phyloP scores from a whole-genome alignment of 495 filamentous ascomycete genomes.

The Aspergillus sparsus region DNA sequence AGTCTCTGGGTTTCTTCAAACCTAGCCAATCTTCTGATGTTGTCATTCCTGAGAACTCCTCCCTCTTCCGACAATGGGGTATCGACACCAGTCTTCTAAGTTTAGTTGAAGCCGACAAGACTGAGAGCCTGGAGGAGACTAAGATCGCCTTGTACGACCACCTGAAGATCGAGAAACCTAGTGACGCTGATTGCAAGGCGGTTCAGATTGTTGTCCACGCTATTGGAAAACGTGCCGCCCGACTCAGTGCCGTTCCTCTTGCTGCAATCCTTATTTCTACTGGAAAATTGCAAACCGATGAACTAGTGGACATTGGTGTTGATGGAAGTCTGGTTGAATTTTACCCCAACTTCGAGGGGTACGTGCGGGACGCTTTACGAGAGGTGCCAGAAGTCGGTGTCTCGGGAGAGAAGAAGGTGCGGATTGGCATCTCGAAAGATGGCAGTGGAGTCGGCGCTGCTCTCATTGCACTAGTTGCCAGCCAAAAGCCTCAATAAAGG shows the following conservation, averaged over 20 bases:
- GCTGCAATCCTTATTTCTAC: constrained; percentile 78
- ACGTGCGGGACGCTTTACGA: constrained; percentile 73
- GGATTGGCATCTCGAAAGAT: constrained; percentile 93
- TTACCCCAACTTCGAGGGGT: constrained; percentile 82
- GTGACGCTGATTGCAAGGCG: constrained; percentile 75
- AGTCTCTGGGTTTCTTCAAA: constrained; percentile 64
- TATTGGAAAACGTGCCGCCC: constrained; percentile 82
- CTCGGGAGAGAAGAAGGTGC: constrained; percentile 72
- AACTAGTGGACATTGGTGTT: constrained; percentile 83
- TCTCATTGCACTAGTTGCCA: constrained; percentile 78
- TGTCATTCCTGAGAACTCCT: constrained; percentile 59
- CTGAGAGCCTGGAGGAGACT: constrained; percentile 59
- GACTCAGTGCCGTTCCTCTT: constrained; percentile 84
- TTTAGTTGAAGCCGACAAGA: constrained; percentile 73
- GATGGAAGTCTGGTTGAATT: constrained; percentile 90
- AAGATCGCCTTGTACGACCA: constrained; percentile 75
- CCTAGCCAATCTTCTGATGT: constrained; percentile 72
- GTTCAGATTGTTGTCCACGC: constrained; percentile 79
- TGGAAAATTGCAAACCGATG: constrained; percentile 61
- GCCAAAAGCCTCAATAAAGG: constrained; percentile 29
- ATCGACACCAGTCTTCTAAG: constrained; percentile 87
- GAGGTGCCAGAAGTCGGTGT: constrained; percentile 70
- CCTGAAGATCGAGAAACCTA: constrained; percentile 69
- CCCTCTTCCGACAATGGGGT: constrained; percentile 80
- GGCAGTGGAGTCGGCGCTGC: constrained; percentile 90